Conservation (phyloP, 192 early-diverging fungal genomes). For the Entomortierella parvispora region DNA sequence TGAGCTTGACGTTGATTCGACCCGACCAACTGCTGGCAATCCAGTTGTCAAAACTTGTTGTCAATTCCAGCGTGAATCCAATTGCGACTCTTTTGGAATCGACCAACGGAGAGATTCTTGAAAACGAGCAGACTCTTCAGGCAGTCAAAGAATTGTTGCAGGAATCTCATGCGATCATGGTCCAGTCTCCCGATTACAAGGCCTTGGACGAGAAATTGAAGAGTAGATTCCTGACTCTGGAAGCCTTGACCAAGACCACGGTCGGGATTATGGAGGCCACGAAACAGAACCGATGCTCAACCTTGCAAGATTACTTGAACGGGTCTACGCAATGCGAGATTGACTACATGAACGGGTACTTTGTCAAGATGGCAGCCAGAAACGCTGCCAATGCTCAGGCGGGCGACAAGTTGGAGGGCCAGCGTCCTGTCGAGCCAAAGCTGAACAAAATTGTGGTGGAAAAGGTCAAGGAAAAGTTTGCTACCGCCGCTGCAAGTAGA, state of each 20-base stretch:
- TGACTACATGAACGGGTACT: constrained; percentile 51
- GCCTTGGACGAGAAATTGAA: constrained; percentile 47
- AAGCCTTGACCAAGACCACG: constrained; percentile 56
- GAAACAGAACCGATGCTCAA: constrained; percentile 47
- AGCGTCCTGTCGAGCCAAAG: constrained; percentile 6
- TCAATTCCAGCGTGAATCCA: constrained; percentile 76
- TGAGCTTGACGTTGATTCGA: constrained; percentile 56
- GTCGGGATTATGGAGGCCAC: constrained; percentile 66
- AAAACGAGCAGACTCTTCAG: constrained; percentile 7
- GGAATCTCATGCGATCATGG: constrained; percentile 36
- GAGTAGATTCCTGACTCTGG: constrained; percentile 48
- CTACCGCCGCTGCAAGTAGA: background rate
- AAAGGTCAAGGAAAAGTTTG: constrained; percentile 47
- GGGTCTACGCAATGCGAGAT: constrained; percentile 49
- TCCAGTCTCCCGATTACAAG: constrained; percentile 49
- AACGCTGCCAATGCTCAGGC: constrained; percentile 37
- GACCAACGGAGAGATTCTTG: constrained; percentile 64
- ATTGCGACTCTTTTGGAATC: constrained; percentile 65
- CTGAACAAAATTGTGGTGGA: constrained; percentile 35
- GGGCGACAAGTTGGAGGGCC: no score
- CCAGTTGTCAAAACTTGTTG: constrained; percentile 65
- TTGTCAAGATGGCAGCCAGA: constrained; percentile 61
- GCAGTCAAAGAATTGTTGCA: constrained; percentile 31
- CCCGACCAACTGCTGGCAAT: constrained; percentile 33
- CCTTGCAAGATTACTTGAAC: constrained; percentile 66